phyloP scores from a whole-genome alignment of 768 basidiomycete species.

The Lentinula boryana region DNA sequence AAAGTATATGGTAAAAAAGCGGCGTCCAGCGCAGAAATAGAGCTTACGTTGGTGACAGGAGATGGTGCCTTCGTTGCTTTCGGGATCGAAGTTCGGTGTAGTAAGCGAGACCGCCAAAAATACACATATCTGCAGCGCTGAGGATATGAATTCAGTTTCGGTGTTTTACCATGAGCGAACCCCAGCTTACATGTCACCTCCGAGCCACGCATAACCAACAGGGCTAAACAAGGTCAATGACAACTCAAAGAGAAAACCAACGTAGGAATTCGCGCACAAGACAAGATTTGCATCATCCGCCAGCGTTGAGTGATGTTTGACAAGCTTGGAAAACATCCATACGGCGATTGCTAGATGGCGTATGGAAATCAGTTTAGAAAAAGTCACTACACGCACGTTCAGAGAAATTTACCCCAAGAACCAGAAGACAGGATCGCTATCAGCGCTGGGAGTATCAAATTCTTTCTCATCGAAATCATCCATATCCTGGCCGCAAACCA shows the following conservation, averaged over 20 bases:
- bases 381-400: too few relatives aligned
- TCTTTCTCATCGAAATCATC: not conserved
- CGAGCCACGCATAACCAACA: constrained; percentile 3
- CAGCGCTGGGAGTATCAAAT: not conserved
- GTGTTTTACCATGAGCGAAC: not conserved
- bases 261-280: not conserved
- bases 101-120: not conserved
- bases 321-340: constrained; percentile 1
- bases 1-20: too few relatives aligned
- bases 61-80: not conserved
- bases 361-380: not conserved
- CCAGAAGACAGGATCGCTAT: not conserved
- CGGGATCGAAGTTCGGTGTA: constrained; percentile 2
- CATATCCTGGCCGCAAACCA: not conserved
- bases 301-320: not conserved
- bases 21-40: not conserved
- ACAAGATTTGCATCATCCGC: not conserved
- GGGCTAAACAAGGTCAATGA: not conserved
- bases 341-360: not conserved
- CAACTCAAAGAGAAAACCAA: not conserved
- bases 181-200: not conserved
- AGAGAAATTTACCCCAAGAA: not conserved
- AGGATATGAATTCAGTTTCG: not conserved
- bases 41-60: not conserved
- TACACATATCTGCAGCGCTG: not conserved